These are phyloP conservation scores for Myriosclerotinia duriaeana DNA, from an alignment of 2,329 filamentous ascomycete genomes.

Conservation along the genomic window DNA sequence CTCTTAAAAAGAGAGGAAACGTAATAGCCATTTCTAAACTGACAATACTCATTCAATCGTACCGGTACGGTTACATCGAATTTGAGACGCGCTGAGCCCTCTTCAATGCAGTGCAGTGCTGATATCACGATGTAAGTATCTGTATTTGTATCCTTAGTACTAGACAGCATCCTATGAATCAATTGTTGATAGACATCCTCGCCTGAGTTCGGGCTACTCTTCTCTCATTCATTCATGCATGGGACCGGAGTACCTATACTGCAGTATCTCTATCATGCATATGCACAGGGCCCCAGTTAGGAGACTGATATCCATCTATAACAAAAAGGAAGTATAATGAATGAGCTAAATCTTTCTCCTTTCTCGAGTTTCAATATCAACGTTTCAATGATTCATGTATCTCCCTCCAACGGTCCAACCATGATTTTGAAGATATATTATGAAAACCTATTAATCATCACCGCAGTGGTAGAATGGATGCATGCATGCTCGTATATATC, in stretches of 20 bases:
- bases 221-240: slow-evolving; percentile 8
- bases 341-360: background rate
- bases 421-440: no score
- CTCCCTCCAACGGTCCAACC: no score
- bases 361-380: background rate
- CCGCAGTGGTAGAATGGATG: no score
- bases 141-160: background rate
- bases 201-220: background rate
- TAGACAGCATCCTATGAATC: background rate
- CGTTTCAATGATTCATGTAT: background rate
- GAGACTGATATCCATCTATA: background rate
- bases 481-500: no score
- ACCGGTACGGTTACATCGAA: background rate
- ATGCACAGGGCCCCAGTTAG: background rate
- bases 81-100: background rate
- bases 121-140: background rate
- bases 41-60: background rate
- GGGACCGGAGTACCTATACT: background rate
- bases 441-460: no score
- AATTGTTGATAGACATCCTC: background rate
- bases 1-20: background rate
- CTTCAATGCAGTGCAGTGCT: background rate
- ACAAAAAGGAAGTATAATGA: background rate
- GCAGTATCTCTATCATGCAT: background rate
- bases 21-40: background rate